phyloP scores from a whole-genome alignment of 2,329 filamentous ascomycete genomes.

The Xylaria sp. region DNA sequence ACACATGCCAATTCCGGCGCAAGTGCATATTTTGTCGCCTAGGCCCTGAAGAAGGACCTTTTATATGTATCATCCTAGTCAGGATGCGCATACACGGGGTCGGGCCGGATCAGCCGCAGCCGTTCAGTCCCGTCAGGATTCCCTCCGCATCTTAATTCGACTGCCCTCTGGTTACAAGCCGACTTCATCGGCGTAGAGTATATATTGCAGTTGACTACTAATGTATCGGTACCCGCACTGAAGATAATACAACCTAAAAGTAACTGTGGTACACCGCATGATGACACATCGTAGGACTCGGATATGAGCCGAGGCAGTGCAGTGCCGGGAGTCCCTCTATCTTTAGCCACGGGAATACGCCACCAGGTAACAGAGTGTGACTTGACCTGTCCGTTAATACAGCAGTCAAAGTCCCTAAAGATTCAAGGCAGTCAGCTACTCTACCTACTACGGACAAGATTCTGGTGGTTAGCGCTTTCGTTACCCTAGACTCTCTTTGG shows the following conservation, averaged over 20 bases:
- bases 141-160: conserved; percentile 9
- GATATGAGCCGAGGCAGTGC: neutral
- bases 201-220: neutral
- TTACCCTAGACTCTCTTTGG: neutral
- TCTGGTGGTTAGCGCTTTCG: neutral
- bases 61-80: neutral
- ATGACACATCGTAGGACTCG: neutral
- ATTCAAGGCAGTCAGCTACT: neutral
- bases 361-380: neutral
- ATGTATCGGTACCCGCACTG: neutral
- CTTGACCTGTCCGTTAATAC: neutral
- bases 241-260: neutral
- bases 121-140: neutral
- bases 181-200: neutral
- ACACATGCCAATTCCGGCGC: neutral
- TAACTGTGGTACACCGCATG: neutral
- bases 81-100: neutral
- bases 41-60: neutral
- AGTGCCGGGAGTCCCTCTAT: neutral
- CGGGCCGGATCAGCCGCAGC: conserved; percentile 8
- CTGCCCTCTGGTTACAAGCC: conserved; percentile 1
- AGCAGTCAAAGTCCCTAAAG: neutral
- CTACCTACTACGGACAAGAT: neutral
- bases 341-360: neutral
- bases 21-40: neutral